Evolutionary conservation across 345 rosid species (phyloP).

Genomic region (Bruguiera parviflora): DNA sequence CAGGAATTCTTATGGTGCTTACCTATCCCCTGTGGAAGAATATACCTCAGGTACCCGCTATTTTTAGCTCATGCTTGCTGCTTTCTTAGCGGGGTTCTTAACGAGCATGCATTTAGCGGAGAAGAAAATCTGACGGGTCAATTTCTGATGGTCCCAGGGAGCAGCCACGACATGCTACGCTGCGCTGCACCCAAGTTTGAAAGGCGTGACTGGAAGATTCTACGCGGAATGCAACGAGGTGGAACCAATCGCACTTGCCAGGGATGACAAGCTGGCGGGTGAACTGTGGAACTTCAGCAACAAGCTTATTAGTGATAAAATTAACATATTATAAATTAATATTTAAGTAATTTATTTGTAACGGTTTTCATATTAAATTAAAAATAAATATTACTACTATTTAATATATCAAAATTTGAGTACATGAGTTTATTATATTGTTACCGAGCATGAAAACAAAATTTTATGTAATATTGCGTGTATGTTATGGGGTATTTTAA

Average conservation of each 20-base stretch:
- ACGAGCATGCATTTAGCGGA: too few species aligned
- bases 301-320: slow-evolving; percentile 27
- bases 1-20: slow-evolving; percentile 59
- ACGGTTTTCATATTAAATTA: too few species aligned
- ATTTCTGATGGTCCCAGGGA: slow-evolving; percentile 41
- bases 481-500: too few species aligned
- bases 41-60: slow-evolving; percentile 62
- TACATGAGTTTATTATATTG: too few species aligned
- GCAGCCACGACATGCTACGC: slow-evolving; percentile 96
- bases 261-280: slow-evolving; percentile 47
- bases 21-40: slow-evolving; percentile 75
- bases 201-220: slow-evolving; percentile 70
- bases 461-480: too few species aligned
- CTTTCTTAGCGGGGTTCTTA: too few species aligned
- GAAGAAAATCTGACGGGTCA: too few species aligned
- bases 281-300: slow-evolving; percentile 79
- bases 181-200: slow-evolving; percentile 66
- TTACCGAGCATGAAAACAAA: too few species aligned
- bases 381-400: too few species aligned
- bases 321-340: too few species aligned
- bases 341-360: too few species aligned
- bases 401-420: too few species aligned
- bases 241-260: slow-evolving; percentile 51
- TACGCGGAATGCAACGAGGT: slow-evolving; percentile 71
- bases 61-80: not conserved